Conservation (phyloP, 352 stramenopile species). For the Elongisporangium prolatum region DNA sequence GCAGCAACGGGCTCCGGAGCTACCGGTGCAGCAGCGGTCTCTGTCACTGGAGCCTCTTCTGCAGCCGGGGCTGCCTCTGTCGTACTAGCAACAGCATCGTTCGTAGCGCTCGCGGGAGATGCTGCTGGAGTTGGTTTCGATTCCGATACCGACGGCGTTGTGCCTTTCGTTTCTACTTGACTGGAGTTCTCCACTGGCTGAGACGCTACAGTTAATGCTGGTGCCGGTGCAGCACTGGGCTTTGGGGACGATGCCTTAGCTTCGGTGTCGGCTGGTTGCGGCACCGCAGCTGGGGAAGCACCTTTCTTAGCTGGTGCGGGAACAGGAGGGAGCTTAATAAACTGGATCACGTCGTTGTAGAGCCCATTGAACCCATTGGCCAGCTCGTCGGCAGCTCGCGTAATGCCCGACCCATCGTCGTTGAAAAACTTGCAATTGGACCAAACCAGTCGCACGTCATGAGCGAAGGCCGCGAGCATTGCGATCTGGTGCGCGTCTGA, state of each 20-base stretch:
- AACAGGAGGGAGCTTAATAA: slow-evolving; percentile 1
- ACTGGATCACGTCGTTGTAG: slow-evolving; percentile 39
- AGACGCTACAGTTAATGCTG: neutral
- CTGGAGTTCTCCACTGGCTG: neutral
- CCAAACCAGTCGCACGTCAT: slow-evolving; percentile 81
- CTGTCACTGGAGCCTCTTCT: neutral
- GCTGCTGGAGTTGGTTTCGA: neutral
- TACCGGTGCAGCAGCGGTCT: neutral
- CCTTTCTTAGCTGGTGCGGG: neutral
- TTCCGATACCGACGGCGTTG: neutral
- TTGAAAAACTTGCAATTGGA: slow-evolving; percentile 84
- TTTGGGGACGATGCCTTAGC: neutral
- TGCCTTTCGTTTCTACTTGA: neutral
- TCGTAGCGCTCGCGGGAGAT: neutral
- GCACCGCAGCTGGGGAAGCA: neutral
- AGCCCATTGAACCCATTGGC: slow-evolving; percentile 60
- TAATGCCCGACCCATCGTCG: slow-evolving; percentile 77
- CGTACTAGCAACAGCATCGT: neutral
- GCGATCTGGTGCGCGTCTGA: neutral
- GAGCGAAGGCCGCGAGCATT: slow-evolving; percentile 31
- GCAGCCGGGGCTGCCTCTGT: neutral
- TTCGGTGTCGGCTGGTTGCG: neutral
- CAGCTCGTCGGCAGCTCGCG: slow-evolving; percentile 63
- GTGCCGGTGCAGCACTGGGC: neutral
- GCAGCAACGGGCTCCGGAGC: neutral